Evolutionary conservation across 495 filamentous ascomycete genomes (phyloP).

Genomic region (Thozetella sp.): DNA sequence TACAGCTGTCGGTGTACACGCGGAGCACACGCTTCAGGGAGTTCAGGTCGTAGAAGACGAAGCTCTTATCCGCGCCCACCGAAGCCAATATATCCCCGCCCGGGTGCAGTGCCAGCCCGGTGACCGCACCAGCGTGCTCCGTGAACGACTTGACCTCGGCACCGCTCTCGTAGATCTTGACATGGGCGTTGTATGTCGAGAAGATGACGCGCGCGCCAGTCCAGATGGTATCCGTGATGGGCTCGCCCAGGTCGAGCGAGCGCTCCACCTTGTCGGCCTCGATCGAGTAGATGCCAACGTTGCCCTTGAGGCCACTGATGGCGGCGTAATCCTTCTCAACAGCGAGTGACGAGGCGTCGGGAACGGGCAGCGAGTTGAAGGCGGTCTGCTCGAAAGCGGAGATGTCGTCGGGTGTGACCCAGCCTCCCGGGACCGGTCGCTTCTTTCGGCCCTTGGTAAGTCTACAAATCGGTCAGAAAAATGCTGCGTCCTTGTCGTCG

Average conservation of each 20-base stretch:
- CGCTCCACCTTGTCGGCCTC: slow-evolving; percentile 68
- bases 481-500: background rate
- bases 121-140: slow-evolving; percentile 80
- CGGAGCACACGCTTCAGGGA: slow-evolving; percentile 68
- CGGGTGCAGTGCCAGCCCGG: slow-evolving; percentile 79
- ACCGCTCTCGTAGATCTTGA: slow-evolving; percentile 77
- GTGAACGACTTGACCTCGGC: slow-evolving; percentile 64
- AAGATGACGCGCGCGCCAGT: slow-evolving; percentile 70
- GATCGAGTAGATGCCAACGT: slow-evolving; percentile 78
- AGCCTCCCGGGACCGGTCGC: slow-evolving; percentile 79
- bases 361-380: slow-evolving; percentile 68
- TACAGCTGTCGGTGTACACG: slow-evolving; percentile 81
- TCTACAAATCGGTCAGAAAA: slow-evolving; percentile 45
- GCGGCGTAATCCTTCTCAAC: slow-evolving; percentile 76
- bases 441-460: slow-evolving; percentile 85
- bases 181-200: slow-evolving; percentile 71
- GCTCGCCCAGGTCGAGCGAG: slow-evolving; percentile 63
- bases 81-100: slow-evolving; percentile 85
- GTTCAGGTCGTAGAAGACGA: slow-evolving; percentile 83
- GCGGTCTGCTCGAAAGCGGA: slow-evolving; percentile 63
- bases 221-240: slow-evolving; percentile 82
- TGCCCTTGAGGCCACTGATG: slow-evolving; percentile 76
- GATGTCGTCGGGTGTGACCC: slow-evolving; percentile 78
- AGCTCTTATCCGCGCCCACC: slow-evolving; percentile 90
- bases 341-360: slow-evolving; percentile 61